These are phyloP conservation scores for Fusarium sp. DNA, from an alignment of 2,329 filamentous ascomycete genomes.

Conservation along the genomic window DNA sequence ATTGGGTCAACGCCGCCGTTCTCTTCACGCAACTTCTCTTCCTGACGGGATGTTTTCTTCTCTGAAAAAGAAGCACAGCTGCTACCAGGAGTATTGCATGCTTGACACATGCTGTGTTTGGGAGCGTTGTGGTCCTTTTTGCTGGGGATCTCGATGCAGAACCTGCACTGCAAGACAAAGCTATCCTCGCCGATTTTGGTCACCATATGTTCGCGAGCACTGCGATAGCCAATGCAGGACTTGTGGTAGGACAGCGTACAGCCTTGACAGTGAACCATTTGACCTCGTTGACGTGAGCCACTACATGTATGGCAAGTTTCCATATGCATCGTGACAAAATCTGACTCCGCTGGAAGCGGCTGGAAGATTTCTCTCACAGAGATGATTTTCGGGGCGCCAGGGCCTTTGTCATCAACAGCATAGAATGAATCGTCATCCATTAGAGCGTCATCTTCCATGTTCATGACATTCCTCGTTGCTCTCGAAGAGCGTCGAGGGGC, in stretches of 20 bases:
- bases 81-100: conserved; percentile 72
- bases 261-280: conserved; percentile 88
- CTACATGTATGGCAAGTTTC: conserved; percentile 78
- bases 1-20: conserved; percentile 85
- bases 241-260: conserved; percentile 89
- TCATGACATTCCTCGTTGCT: conserved; percentile 56
- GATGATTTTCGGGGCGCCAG: conserved; percentile 64
- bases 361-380: conserved; percentile 81
- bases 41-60: conserved; percentile 79
- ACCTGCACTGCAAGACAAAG: conserved; percentile 91
- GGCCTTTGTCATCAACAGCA: conserved; percentile 59
- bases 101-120: conserved; percentile 76
- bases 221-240: conserved; percentile 80
- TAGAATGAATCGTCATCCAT: conserved; percentile 70
- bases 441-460: conserved; percentile 64
- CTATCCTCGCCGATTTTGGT: conserved; percentile 82
- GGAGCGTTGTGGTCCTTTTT: conserved; percentile 79
- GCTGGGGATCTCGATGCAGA: conserved; percentile 76
- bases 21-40: conserved; percentile 83
- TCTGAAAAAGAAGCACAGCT: conserved; percentile 81
- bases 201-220: conserved; percentile 83
- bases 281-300: conserved; percentile 62
- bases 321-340: conserved; percentile 78
- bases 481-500: conserved; percentile 62
- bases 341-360: conserved; percentile 67